Conservation (phyloP, 768 basidiomycete genomes). For the Xerocomellus chrysenteron region DNA sequence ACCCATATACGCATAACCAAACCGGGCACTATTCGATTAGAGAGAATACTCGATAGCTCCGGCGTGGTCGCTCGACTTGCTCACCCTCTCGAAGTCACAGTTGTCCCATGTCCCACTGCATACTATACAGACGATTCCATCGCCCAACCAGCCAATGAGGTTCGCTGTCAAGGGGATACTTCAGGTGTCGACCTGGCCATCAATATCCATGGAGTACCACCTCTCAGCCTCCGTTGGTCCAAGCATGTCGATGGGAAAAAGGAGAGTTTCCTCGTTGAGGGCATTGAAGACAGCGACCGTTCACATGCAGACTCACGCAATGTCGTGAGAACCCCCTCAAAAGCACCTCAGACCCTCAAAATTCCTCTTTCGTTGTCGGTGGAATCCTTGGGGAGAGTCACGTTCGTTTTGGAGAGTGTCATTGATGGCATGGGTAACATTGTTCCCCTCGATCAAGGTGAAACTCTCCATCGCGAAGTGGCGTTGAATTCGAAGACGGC, state of each 20-base stretch:
- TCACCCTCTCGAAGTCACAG: conserved; percentile 57
- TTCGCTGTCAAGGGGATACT: conserved; percentile 72
- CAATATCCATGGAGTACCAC: conserved; percentile 70
- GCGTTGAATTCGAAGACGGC: conserved; percentile 46
- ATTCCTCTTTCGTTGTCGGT: conserved; percentile 70
- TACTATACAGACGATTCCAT: conserved; percentile 52
- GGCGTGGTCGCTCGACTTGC: conserved; percentile 73
- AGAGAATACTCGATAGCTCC: conserved; percentile 67
- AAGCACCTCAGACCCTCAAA: conserved; percentile 53
- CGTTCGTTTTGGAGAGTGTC: conserved; percentile 77
- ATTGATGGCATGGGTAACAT: conserved; percentile 82
- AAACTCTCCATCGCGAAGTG: conserved; percentile 18
- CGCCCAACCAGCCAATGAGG: conserved; percentile 36
- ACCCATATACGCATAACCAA: conserved; percentile 68
- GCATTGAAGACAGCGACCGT: conserved; percentile 63
- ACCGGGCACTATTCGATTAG: conserved; percentile 75
- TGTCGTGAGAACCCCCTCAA: conserved; percentile 21
- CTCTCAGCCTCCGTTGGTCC: conserved; percentile 75
- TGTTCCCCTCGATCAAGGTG: conserved; percentile 45
- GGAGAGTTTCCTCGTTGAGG: conserved; percentile 79
- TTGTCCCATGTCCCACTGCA: conserved; percentile 82
- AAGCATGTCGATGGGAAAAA: conserved; percentile 62
- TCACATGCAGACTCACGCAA: conserved; percentile 24
- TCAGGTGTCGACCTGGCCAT: conserved; percentile 56
- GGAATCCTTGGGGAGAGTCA: conserved; percentile 62